A percentile compares a stretch with the other conserved stretches of the same genome.
Evolutionary conservation across 257 asterid species (phyloP).

Genomic region (Scutellaria barbata): DNA sequence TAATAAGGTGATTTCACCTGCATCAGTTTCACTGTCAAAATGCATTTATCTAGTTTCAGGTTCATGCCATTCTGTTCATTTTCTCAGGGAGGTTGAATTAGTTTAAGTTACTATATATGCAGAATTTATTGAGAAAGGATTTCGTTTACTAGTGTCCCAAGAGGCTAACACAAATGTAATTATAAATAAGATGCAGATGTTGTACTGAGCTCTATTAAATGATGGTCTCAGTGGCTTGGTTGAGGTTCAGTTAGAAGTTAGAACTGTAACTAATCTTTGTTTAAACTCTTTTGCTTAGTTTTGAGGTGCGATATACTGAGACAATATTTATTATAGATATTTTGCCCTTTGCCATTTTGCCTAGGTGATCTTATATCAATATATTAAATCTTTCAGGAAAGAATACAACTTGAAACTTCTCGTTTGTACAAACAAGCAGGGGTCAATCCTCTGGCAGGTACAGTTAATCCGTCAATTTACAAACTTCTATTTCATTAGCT

Average conservation of each 20-base stretch:
- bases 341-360: conserved; percentile 23
- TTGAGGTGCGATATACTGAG: conserved; percentile 14
- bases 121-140: background rate
- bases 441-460: conserved; percentile 99
- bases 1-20: background rate
- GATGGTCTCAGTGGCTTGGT: conserved; percentile 16
- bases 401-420: conserved; percentile 98
- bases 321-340: conserved; percentile 3
- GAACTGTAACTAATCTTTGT: conserved; percentile 27
- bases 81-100: conserved; percentile 26
- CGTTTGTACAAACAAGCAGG: conserved; percentile 93
- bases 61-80: conserved; percentile 16
- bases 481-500: conserved; percentile 22
- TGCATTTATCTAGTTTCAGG: background rate
- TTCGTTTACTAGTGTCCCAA: conserved; percentile 11
- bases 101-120: conserved; percentile 16
- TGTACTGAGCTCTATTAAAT: conserved; percentile 14
- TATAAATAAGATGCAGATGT: conserved; percentile 15
- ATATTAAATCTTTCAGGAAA: conserved; percentile 63
- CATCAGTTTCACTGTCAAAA: background rate
- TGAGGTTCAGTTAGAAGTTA: conserved; percentile 23
- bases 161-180: conserved; percentile 14
- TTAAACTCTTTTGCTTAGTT: conserved; percentile 26
- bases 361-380: conserved; percentile 29
- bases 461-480: conserved; percentile 24